Conservation (phyloP, 768 basidiomycete genomes). For the Chalciporus piperatus region DNA sequence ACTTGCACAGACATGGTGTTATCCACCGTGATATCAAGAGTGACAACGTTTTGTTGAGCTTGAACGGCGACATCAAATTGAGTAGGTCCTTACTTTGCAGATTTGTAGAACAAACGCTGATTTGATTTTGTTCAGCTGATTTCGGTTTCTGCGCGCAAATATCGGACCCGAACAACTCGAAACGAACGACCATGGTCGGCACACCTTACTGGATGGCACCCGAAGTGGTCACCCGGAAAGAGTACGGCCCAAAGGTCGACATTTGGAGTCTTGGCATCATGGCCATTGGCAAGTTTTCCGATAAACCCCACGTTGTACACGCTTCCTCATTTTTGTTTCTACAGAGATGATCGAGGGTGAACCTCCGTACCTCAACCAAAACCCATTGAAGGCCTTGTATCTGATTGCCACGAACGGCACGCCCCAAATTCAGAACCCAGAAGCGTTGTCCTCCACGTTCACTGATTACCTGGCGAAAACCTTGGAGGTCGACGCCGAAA, state of each 20-base stretch:
- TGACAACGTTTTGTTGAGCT: constrained; percentile 90
- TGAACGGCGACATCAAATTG: constrained; percentile 96
- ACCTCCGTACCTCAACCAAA: constrained; percentile 94
- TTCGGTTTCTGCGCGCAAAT: constrained; percentile 99
- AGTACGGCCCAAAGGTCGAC: constrained; percentile 98
- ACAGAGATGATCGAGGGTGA: constrained; percentile 98
- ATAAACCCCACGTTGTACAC: not conserved
- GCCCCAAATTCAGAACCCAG: constrained; percentile 92
- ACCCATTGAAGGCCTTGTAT: constrained; percentile 94
- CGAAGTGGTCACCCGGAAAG: constrained; percentile 95
- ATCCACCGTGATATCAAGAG: constrained; percentile 99
- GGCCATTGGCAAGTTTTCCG: constrained; percentile 69
- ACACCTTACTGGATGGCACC: constrained; percentile 99
- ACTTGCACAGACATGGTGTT: constrained; percentile 93
- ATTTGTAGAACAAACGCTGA: not conserved
- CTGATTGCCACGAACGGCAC: constrained; percentile 98
- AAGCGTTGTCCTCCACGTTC: constrained; percentile 71
- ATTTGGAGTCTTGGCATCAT: constrained; percentile 97
- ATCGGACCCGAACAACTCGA: constrained; percentile 82
- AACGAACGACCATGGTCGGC: constrained; percentile 97
- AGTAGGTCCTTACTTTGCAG: constrained; percentile 57
- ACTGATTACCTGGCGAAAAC: constrained; percentile 86
- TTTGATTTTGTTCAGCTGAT: constrained; percentile 59
- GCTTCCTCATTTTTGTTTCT: constrained; percentile 4
- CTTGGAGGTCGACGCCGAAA: constrained; percentile 93